Conservation (phyloP, 768 basidiomycete genomes). For the Clavulina sp. region DNA sequence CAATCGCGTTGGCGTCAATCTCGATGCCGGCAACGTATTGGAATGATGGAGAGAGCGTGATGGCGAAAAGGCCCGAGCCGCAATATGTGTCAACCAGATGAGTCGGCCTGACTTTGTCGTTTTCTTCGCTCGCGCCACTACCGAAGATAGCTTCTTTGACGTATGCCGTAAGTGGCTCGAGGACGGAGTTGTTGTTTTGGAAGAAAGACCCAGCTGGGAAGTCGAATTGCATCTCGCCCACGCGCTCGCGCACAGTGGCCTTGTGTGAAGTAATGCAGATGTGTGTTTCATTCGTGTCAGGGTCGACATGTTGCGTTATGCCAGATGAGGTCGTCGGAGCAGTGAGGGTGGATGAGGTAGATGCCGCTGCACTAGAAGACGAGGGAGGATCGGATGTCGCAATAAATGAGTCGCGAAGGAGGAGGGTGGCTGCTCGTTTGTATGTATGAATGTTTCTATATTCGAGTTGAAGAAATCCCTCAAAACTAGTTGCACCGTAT, state of each 20-base stretch:
- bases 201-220: slow-evolving; percentile 84
- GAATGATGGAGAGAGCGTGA: slow-evolving; percentile 65
- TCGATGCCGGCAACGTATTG: slow-evolving; percentile 73
- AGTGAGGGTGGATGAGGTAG: no score
- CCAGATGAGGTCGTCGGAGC: no score
- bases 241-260: slow-evolving; percentile 61
- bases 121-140: slow-evolving; percentile 1
- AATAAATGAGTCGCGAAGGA: slow-evolving; percentile 65
- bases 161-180: slow-evolving; percentile 68
- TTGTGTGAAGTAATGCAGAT: slow-evolving; percentile 75
- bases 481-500: no score
- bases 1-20: slow-evolving; percentile 56
- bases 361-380: not conserved
- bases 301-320: no score
- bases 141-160: slow-evolving; percentile 55
- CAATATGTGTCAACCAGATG: slow-evolving; percentile 95
- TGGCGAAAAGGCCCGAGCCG: slow-evolving; percentile 74
- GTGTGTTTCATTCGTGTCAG: slow-evolving; percentile 31
- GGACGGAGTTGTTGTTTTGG: slow-evolving; percentile 94
- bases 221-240: slow-evolving; percentile 68
- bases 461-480: no score
- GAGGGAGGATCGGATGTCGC: not conserved
- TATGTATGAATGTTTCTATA: slow-evolving; percentile 60
- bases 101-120: slow-evolving; percentile 26
- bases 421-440: slow-evolving; percentile 74